These are phyloP conservation scores for Hygrocybe coccinea DNA, from an alignment of 768 basidiomycete genomes.

Conservation along the genomic window DNA sequence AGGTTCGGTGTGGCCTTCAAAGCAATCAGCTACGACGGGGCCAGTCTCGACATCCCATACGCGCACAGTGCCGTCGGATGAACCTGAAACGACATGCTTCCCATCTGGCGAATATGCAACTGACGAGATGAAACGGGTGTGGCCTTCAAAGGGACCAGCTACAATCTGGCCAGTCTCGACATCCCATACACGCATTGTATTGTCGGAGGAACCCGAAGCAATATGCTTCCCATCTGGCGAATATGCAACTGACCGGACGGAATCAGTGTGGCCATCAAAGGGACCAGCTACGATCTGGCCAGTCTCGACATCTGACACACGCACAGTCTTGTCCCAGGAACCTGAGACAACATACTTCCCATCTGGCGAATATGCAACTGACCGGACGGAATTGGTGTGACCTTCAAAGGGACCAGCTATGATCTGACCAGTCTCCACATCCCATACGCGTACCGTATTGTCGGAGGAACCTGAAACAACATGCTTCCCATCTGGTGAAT, in stretches of 20 bases:
- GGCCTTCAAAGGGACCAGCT: neutral
- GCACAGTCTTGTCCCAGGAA: neutral
- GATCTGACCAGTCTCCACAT: neutral
- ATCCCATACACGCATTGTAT: too few species aligned
- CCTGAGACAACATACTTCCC: neutral
- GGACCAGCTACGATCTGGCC: neutral
- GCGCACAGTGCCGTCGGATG: neutral
- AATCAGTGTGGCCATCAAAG: neutral
- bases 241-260: neutral
- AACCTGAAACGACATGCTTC: neutral
- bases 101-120: neutral
- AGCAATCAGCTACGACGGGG: conserved; percentile 6
- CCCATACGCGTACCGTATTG: conserved; percentile 40
- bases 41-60: conserved; percentile 11
- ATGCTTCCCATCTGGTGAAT: conserved; percentile 47
- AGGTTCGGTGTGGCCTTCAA: neutral
- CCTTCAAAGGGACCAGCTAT: neutral
- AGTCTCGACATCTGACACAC: neutral
- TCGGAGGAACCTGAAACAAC: conserved; percentile 49
- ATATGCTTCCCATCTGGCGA: neutral
- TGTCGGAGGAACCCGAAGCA: neutral
- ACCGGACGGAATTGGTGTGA: neutral
- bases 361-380: neutral
- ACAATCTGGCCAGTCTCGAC: too few species aligned
- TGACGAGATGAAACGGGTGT: neutral